These are phyloP conservation scores for Neurospora sp. DNA, from an alignment of 495 filamentous ascomycete species.

Conservation along the genomic window DNA sequence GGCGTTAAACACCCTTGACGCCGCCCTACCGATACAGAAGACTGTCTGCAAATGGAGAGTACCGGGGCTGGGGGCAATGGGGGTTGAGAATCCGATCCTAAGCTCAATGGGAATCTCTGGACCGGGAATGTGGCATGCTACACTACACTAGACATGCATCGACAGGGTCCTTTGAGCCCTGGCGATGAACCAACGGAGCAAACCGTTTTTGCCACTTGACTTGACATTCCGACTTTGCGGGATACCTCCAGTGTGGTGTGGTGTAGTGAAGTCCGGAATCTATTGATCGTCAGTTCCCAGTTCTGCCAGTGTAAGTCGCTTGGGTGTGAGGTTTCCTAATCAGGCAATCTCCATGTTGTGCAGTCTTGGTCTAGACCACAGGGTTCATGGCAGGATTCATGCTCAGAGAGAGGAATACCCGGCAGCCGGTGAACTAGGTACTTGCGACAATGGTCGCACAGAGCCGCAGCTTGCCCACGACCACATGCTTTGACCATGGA, in stretches of 20 bases:
- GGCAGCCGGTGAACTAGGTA: neutral
- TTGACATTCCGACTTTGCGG: neutral
- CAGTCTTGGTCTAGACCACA: neutral
- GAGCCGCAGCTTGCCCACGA: neutral
- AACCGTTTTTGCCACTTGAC: neutral
- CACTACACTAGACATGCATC: neutral
- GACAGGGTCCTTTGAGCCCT: neutral
- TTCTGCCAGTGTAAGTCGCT: neutral
- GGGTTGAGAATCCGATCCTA: neutral
- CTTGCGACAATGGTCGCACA: neutral
- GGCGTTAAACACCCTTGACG: neutral
- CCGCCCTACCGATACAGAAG: neutral
- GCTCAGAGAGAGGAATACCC: neutral
- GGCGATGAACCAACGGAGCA: neutral
- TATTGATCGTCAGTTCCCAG: neutral
- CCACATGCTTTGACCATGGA: neutral
- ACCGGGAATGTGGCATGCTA: neutral
- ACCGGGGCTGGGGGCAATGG: neutral
- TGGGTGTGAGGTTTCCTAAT: neutral
- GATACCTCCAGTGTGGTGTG: neutral
- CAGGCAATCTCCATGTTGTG: neutral
- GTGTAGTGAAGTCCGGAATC: neutral
- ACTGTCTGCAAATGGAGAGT: neutral
- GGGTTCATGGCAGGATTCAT: neutral
- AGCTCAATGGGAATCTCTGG: neutral